phyloP scores from a whole-genome alignment of 306 rosid genomes.

The Rosa chinensis region DNA sequence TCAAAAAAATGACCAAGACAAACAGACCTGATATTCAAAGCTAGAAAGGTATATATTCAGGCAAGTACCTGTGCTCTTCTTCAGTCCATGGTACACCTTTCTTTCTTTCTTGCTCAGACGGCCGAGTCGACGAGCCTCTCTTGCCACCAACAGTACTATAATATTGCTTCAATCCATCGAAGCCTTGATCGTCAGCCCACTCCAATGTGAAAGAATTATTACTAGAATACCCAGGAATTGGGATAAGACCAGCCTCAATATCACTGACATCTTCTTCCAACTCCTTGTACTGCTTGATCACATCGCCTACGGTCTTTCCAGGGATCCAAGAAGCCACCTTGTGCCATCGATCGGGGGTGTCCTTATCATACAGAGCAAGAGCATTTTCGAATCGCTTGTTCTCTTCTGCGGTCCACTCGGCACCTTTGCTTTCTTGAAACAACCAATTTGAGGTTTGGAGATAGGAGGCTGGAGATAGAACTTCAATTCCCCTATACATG shows the following conservation, averaged over 20 bases:
- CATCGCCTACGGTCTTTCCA: slow-evolving; percentile 85
- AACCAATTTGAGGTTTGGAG: slow-evolving; percentile 71
- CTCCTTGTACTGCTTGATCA: slow-evolving; percentile 74
- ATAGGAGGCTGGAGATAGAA: slow-evolving; percentile 65
- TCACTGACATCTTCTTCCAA: slow-evolving; percentile 83
- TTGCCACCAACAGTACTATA: slow-evolving; percentile 52
- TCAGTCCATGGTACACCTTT: slow-evolving; percentile 95
- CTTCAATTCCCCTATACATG: slow-evolving; percentile 61
- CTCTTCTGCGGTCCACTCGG: slow-evolving; percentile 79
- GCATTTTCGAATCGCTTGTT: slow-evolving; percentile 86
- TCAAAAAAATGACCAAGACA: neutral
- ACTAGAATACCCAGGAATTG: slow-evolving; percentile 56
- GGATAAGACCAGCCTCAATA: slow-evolving; percentile 84
- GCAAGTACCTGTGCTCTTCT: slow-evolving; percentile 84
- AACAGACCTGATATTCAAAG: neutral
- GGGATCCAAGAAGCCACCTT: slow-evolving; percentile 82
- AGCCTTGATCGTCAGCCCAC: slow-evolving; percentile 51
- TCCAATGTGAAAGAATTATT: slow-evolving; percentile 70
- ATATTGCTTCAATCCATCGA: slow-evolving; percentile 62
- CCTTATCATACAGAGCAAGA: slow-evolving; percentile 64
- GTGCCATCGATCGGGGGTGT: slow-evolving; percentile 78
- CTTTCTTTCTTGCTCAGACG: slow-evolving; percentile 82
- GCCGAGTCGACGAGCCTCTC: slow-evolving; percentile 54
- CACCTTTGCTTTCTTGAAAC: slow-evolving; percentile 65
- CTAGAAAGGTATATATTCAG: neutral